Percentiles rank a stretch among this genome's conserved stretches.
Evolutionary conservation across 78 protist genomes (phyloP).

Genomic region (Mantamonas sphyraenae): DNA sequence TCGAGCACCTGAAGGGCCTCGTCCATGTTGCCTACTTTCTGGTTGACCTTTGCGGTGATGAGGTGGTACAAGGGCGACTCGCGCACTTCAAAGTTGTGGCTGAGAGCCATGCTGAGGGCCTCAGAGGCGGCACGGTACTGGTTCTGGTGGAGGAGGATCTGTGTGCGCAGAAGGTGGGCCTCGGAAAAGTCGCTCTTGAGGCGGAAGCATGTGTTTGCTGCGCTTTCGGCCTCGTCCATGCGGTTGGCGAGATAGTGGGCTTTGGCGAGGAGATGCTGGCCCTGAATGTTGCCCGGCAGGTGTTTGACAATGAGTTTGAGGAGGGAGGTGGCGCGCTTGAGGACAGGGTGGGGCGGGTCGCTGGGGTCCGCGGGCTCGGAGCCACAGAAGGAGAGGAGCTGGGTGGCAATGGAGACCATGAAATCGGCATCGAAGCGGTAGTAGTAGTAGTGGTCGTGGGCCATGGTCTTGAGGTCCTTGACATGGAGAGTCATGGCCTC

Average conservation of each 20-base stretch:
- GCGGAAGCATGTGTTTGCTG: background rate
- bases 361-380: constrained; percentile 19
- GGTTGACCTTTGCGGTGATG: constrained; percentile 19
- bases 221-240: constrained; percentile 14
- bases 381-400: constrained; percentile 15
- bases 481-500: background rate
- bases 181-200: background rate
- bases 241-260: constrained; percentile 6
- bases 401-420: constrained; percentile 26
- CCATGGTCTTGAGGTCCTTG: background rate
- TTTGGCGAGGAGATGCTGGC: constrained; percentile 27
- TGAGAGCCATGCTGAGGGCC: constrained; percentile 35
- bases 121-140: background rate
- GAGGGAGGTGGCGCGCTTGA: background rate
- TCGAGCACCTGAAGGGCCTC: constrained; percentile 19
- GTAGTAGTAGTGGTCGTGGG: background rate
- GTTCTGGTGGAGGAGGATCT: constrained; percentile 14
- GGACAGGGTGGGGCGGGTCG: constrained; percentile 7
- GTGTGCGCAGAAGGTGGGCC: constrained; percentile 43
- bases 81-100: constrained; percentile 36
- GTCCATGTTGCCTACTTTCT: background rate
- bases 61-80: constrained; percentile 37
- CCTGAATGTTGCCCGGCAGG: constrained; percentile 30
- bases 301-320: constrained; percentile 12
- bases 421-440: constrained; percentile 34